A percentile compares a stretch with the other conserved stretches of the same genome.
These are phyloP conservation scores for Lactarius pseudohatsudake DNA, from an alignment of 768 basidiomycete genomes.

Conservation along the genomic window DNA sequence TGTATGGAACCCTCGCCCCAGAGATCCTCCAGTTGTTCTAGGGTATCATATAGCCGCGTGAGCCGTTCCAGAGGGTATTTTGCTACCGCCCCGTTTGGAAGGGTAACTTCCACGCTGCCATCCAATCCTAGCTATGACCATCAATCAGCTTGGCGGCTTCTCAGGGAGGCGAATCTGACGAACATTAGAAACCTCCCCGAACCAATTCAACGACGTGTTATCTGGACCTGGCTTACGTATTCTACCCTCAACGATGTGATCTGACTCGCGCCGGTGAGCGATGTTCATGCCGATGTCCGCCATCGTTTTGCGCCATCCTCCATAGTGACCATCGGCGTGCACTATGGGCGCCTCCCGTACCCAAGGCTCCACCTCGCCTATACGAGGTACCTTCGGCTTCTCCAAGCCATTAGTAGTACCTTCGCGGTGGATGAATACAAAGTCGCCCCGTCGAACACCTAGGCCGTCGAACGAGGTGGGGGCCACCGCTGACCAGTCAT, in stretches of 20 bases:
- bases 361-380: constrained; percentile 85
- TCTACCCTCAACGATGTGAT: constrained; percentile 39
- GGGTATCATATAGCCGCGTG: constrained; percentile 75
- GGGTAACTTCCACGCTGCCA: constrained; percentile 69
- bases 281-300: constrained; percentile 60
- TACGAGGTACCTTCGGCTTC: constrained; percentile 70
- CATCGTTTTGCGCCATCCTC: constrained; percentile 74
- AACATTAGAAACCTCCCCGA: constrained; percentile 83
- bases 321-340: constrained; percentile 48
- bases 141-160: constrained; percentile 12
- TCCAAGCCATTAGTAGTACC: constrained; percentile 72
- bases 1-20: constrained; percentile 51
- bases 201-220: constrained; percentile 62
- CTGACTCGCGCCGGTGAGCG: constrained; percentile 46
- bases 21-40: constrained; percentile 72
- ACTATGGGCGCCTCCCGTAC: constrained; percentile 58
- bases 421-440: constrained; percentile 74
- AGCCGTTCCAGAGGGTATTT: constrained; percentile 65
- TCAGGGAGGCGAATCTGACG: constrained; percentile 30
- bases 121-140: constrained; percentile 62
- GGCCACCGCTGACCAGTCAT: constrained; percentile 47
- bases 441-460: constrained; percentile 81
- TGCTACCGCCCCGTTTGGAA: constrained; percentile 54
- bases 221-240: constrained; percentile 44
- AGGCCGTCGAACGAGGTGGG: constrained; percentile 54